Percentiles rank a stretch among this genome's conserved stretches.
These are phyloP conservation scores for Suillus paluster DNA, from an alignment of 768 basidiomycete genomes.

Conservation along the genomic window DNA sequence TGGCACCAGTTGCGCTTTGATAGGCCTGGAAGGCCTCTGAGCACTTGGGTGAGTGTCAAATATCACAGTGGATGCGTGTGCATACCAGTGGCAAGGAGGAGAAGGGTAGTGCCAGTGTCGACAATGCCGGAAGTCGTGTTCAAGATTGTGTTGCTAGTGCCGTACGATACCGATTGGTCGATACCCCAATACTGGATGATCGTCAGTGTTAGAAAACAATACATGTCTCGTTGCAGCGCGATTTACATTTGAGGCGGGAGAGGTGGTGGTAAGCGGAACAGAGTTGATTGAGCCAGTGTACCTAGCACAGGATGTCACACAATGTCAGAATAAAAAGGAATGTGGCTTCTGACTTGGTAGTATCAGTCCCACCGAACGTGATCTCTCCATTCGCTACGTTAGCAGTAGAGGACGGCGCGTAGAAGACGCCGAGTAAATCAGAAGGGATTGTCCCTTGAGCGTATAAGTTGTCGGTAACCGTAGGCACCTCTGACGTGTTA, in stretches of 20 bases:
- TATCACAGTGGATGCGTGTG: background rate
- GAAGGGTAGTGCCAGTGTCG: slow-evolving; percentile 57
- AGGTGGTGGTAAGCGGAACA: slow-evolving; percentile 47
- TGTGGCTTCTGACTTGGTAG: slow-evolving; percentile 38
- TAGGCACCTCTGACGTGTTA: slow-evolving; percentile 45
- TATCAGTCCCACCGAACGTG: slow-evolving; percentile 57
- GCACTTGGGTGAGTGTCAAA: slow-evolving; percentile 3
- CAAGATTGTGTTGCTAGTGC: slow-evolving; percentile 36
- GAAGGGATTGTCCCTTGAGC: slow-evolving; percentile 48
- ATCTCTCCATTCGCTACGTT: slow-evolving; percentile 55
- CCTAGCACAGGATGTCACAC: slow-evolving; percentile 18
- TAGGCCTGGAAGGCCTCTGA: slow-evolving; percentile 61
- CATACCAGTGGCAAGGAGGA: slow-evolving; percentile 52
- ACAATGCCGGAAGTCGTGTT: slow-evolving; percentile 49
- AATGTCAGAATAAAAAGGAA: background rate
- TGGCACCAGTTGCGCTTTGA: slow-evolving; percentile 55
- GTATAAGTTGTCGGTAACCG: slow-evolving; percentile 62
- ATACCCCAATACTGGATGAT: slow-evolving; percentile 52
- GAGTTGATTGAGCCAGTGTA: slow-evolving; percentile 39
- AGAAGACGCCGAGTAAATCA: slow-evolving; percentile 56
- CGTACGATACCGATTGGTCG: slow-evolving; percentile 43
- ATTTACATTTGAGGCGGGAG: slow-evolving; percentile 45
- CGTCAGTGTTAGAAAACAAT: background rate
- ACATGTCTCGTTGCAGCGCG: background rate
- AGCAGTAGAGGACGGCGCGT: slow-evolving; percentile 47